Conservation (phyloP, 1,284 basidiomycete genomes). For the Agaricales sp. region DNA sequence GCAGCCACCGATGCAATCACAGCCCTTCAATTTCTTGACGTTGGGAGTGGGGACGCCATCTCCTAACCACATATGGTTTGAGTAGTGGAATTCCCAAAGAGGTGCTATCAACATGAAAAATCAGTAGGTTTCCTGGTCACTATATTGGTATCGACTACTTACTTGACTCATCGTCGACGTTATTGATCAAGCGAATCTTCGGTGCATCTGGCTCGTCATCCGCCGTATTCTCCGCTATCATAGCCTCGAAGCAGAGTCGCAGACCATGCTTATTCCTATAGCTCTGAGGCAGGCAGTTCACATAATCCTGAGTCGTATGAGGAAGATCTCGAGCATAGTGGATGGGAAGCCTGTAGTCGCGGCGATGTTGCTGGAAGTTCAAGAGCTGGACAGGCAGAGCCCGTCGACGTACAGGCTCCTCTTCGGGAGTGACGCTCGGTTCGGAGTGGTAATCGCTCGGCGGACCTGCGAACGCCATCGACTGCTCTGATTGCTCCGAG, state of each 20-base stretch:
- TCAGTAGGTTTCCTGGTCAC: too few species aligned
- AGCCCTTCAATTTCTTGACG: conserved; percentile 45
- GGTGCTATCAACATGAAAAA: conserved; percentile 37
- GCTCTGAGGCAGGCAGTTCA: conserved; percentile 30
- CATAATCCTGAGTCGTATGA: conserved; percentile 38
- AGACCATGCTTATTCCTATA: conserved; percentile 24
- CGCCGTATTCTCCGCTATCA: conserved; percentile 43
- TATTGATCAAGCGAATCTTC: conserved; percentile 52
- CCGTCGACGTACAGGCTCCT: background rate
- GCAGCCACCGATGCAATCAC: conserved; percentile 66
- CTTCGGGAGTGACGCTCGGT: background rate
- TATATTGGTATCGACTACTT: too few species aligned
- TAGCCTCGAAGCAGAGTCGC: conserved; percentile 41
- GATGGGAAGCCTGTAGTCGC: background rate
- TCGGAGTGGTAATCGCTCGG: background rate
- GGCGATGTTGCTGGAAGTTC: background rate
- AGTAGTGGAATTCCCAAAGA: conserved; percentile 70
- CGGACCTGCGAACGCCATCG: background rate
- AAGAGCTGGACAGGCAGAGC: background rate
- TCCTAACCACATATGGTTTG: conserved; percentile 66
- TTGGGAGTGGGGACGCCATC: conserved; percentile 60
- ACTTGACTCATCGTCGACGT: conserved; percentile 48
- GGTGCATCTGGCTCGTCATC: conserved; percentile 60
- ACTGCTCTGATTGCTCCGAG: background rate
- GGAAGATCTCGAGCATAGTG: conserved; percentile 28